Evolutionary conservation across 2,329 filamentous ascomycete genomes (phyloP).

Genomic region (Neophaeococcomyces aloes): DNA sequence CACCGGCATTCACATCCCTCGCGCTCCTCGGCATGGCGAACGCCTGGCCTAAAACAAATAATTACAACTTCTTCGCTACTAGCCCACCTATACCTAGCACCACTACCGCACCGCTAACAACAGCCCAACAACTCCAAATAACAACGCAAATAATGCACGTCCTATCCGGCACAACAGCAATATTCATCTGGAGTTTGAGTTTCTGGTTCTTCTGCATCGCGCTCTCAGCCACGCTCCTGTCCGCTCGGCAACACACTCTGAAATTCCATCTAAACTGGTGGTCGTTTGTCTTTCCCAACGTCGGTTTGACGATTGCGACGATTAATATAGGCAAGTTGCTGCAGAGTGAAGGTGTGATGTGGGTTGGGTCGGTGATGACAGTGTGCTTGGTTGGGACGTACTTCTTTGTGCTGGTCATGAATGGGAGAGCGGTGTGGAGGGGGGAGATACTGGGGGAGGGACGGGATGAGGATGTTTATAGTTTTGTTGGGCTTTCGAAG

Average conservation of each 20-base stretch:
- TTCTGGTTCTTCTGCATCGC: constrained; percentile 48
- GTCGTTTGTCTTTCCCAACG: constrained; percentile 58
- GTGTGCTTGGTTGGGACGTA: constrained; percentile 46
- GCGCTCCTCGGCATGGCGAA: constrained; percentile 59
- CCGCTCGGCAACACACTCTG: constrained; percentile 32
- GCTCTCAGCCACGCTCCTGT: constrained; percentile 34
- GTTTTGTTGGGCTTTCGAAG: constrained; percentile 12
- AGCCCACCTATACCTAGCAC: constrained; percentile 8
- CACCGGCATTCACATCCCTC: constrained; percentile 59
- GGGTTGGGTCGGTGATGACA: constrained; percentile 47
- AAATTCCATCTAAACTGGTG: constrained; percentile 47
- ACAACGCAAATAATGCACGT: constrained; percentile 33
- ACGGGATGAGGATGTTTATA: constrained; percentile 46
- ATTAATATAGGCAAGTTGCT: constrained; percentile 48
- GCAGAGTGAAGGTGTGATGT: constrained; percentile 42
- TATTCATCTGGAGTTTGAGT: constrained; percentile 56
- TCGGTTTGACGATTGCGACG: constrained; percentile 50
- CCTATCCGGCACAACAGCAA: constrained; percentile 38
- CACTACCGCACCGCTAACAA: constrained; percentile 15
- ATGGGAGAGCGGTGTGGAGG: constrained; percentile 41
- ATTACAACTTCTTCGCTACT: constrained; percentile 36
- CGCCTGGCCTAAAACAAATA: constrained; percentile 13
- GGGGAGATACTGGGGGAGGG: constrained; percentile 49
- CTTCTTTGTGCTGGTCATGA: constrained; percentile 41
- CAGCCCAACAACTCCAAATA: constrained; percentile 1